Percentiles rank a stretch among this genome's conserved stretches.
These are phyloP conservation scores for Rhinocladiella similis DNA, from an alignment of 2,329 filamentous ascomycete species.

Conservation along the genomic window DNA sequence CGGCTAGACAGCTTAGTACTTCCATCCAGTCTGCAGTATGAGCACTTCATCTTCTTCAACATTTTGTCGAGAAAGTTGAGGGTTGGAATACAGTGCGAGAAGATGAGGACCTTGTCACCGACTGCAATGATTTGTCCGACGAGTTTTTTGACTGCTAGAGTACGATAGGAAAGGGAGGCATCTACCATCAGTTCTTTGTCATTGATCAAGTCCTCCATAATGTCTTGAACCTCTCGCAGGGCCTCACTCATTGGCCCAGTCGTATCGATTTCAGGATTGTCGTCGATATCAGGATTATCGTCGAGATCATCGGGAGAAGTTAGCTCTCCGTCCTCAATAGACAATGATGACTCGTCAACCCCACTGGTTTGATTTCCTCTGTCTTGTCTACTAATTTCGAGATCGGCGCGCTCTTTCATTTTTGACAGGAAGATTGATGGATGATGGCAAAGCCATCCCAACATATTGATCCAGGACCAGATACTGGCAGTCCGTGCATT, in stretches of 20 bases:
- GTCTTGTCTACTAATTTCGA: conserved; percentile 20
- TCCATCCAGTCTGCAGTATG: conserved; percentile 67
- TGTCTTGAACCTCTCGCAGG: conserved; percentile 9
- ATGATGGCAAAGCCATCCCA: conserved; percentile 60
- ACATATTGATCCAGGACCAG: conserved; percentile 56
- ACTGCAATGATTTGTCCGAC: conserved; percentile 61
- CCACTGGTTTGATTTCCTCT: neutral
- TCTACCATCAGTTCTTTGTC: conserved; percentile 39
- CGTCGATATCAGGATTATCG: conserved; percentile 3
- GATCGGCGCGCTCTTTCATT: conserved; percentile 40
- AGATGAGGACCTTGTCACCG: conserved; percentile 76
- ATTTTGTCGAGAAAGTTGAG: conserved; percentile 67
- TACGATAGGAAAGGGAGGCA: conserved; percentile 65
- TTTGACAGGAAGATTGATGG: conserved; percentile 55
- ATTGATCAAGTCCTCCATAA: conserved; percentile 27
- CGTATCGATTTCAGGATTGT: conserved; percentile 7
- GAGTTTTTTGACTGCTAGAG: conserved; percentile 66
- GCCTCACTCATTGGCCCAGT: conserved; percentile 15
- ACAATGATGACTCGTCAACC: neutral
- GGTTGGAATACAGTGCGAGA: conserved; percentile 70
- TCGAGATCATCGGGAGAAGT: neutral
- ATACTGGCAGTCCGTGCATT: conserved; percentile 40
- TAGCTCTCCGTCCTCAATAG: neutral
- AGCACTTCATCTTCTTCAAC: conserved; percentile 51
- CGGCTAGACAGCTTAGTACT: conserved; percentile 56